Conservation (phyloP, 2,329 filamentous ascomycete species). For the Grosmannia serpens region DNA sequence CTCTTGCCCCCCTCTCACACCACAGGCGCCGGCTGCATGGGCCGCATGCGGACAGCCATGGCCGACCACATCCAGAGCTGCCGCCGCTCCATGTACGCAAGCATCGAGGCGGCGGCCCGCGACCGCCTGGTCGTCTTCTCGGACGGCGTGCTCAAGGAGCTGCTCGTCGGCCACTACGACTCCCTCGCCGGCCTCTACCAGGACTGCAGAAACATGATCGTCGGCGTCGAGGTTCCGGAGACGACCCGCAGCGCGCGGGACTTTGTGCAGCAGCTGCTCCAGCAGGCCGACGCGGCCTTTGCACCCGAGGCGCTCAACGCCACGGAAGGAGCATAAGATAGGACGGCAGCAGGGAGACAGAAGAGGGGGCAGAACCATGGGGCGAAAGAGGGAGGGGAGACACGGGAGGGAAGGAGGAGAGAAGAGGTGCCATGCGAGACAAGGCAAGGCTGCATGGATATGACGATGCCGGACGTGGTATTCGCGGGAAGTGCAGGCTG, state of each 20-base stretch:
- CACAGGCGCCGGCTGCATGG: constrained; percentile 29
- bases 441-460: neutral
- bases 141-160: constrained; percentile 18
- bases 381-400: neutral
- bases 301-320: neutral
- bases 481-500: neutral
- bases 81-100: constrained; percentile 36
- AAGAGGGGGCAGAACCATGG: neutral
- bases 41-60: constrained; percentile 42
- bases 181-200: constrained; percentile 39
- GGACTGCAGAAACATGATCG: constrained; percentile 40
- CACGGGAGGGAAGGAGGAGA: neutral
- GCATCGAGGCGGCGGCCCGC: constrained; percentile 29
- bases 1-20: neutral
- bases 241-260: constrained; percentile 3
- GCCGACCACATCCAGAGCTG: constrained; percentile 25
- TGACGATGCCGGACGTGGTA: neutral
- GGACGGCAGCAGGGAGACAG: neutral
- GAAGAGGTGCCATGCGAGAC: neutral
- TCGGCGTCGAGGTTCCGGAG: constrained; percentile 20
- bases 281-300: constrained; percentile 8
- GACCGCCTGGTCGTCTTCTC: constrained; percentile 26
- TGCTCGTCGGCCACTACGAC: constrained; percentile 34
- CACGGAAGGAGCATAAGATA: neutral
- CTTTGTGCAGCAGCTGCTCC: constrained; percentile 6